Percentiles rank a stretch among this genome's conserved stretches.
Evolutionary conservation across 352 stramenopile species (phyloP).

Genomic region (Phytophthora crassamura): DNA sequence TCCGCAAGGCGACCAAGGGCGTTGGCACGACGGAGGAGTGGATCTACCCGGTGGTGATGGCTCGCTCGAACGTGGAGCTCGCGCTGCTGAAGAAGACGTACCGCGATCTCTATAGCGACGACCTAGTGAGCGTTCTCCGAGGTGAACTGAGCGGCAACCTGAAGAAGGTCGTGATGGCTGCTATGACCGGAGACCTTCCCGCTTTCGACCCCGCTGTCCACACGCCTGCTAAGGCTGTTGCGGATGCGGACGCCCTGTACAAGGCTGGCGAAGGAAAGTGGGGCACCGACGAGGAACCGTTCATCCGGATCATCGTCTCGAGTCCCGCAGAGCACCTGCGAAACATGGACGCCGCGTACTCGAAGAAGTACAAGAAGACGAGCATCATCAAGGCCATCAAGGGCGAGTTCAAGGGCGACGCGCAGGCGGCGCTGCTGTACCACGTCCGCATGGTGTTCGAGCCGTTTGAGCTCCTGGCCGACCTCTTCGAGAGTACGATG

Average conservation of each 20-base stretch:
- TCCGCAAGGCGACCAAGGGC: too few species aligned
- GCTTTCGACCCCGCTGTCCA: constrained; percentile 59
- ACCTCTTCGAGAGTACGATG: constrained; percentile 70
- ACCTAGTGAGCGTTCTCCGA: constrained; percentile 51
- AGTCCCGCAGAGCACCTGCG: constrained; percentile 52
- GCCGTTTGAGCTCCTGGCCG: constrained; percentile 56
- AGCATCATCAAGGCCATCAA: constrained; percentile 62
- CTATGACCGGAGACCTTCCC: constrained; percentile 38
- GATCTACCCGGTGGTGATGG: constrained; percentile 60
- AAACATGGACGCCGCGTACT: constrained; percentile 55
- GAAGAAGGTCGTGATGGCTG: constrained; percentile 61
- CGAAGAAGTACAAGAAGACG: constrained; percentile 67
- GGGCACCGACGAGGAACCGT: constrained; percentile 68
- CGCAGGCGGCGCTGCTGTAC: constrained; percentile 49
- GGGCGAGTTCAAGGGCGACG: constrained; percentile 64
- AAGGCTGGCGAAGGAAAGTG: constrained; percentile 66
- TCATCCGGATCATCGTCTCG: constrained; percentile 53
- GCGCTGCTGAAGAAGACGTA: constrained; percentile 75
- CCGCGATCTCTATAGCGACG: constrained; percentile 52
- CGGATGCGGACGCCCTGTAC: too few species aligned
- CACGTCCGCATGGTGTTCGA: constrained; percentile 56
- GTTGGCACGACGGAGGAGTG: too few species aligned
- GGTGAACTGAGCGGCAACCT: constrained; percentile 62
- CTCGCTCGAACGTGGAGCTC: constrained; percentile 67
- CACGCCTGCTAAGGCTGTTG: constrained; percentile 55